These are phyloP conservation scores for Saxophila tyrrhenica DNA, from an alignment of 495 filamentous ascomycete genomes.

Conservation along the genomic window DNA sequence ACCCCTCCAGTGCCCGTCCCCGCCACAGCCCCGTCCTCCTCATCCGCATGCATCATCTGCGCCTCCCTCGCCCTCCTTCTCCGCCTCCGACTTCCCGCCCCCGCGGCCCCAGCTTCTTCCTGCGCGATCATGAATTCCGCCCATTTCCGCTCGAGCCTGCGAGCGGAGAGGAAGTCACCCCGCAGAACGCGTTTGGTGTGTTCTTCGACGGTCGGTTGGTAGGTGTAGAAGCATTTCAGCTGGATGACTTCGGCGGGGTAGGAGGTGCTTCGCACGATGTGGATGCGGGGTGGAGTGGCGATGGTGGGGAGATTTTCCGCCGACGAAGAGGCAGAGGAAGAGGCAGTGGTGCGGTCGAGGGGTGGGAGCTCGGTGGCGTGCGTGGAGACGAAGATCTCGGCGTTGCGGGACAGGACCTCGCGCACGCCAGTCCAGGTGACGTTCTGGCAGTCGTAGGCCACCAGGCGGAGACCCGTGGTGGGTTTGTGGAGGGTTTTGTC, in stretches of 20 bases:
- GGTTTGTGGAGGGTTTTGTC: constrained; percentile 33
- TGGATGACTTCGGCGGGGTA: constrained; percentile 66
- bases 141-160: constrained; percentile 77
- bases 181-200: constrained; percentile 73
- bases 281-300: constrained; percentile 15
- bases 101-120: constrained; percentile 64
- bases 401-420: constrained; percentile 74
- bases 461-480: constrained; percentile 56
- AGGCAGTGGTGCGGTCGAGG: constrained; percentile 21
- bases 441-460: constrained; percentile 79
- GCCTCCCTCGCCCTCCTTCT: constrained; percentile 69
- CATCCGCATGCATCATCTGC: constrained; percentile 60
- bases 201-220: constrained; percentile 88
- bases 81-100: constrained; percentile 49
- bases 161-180: constrained; percentile 60
- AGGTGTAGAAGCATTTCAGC: constrained; percentile 88
- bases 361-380: constrained; percentile 15
- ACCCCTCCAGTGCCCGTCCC: constrained; percentile 8
- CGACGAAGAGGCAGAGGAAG: constrained; percentile 23
- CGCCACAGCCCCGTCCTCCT: constrained; percentile 49
- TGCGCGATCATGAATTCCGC: constrained; percentile 85
- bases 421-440: constrained; percentile 89
- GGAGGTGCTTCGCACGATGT: constrained; percentile 22
- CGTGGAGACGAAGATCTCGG: constrained; percentile 40
- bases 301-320: constrained; percentile 27